phyloP scores from a whole-genome alignment of 208 protist species.

The Tritrichomonas musculus region DNA sequence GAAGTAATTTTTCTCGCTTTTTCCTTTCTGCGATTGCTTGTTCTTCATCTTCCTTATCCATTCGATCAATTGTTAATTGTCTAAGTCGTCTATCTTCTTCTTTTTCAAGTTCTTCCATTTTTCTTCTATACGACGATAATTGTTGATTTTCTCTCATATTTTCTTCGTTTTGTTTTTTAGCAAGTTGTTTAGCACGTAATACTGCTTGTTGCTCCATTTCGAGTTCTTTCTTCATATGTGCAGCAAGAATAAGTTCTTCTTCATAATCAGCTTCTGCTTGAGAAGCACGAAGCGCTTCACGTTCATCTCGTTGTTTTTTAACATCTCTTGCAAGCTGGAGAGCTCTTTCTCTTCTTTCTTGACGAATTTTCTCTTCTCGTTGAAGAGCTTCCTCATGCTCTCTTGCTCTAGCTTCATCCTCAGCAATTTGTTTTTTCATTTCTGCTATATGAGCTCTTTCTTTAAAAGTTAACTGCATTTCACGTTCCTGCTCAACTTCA shows the following conservation, averaged over 20 bases:
- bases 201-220: background rate
- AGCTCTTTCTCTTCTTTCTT: background rate
- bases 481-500: background rate
- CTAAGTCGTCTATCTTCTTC: background rate
- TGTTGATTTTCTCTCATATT: background rate
- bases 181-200: background rate
- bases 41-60: constrained; percentile 1
- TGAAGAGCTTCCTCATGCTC: background rate
- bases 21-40: background rate
- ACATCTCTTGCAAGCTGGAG: background rate
- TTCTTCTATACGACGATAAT: background rate
- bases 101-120: background rate
- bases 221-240: background rate
- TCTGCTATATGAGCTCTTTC: background rate
- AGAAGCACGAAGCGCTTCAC: background rate
- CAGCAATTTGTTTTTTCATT: background rate
- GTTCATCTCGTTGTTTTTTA: background rate
- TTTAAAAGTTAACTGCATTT: background rate
- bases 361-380: background rate
- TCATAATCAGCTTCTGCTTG: background rate
- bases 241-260: background rate
- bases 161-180: background rate
- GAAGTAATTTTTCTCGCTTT: background rate
- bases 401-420: background rate
- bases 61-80: background rate